phyloP scores from a whole-genome alignment of 2,329 filamentous ascomycete species.

The Diaporthe nobilis region DNA sequence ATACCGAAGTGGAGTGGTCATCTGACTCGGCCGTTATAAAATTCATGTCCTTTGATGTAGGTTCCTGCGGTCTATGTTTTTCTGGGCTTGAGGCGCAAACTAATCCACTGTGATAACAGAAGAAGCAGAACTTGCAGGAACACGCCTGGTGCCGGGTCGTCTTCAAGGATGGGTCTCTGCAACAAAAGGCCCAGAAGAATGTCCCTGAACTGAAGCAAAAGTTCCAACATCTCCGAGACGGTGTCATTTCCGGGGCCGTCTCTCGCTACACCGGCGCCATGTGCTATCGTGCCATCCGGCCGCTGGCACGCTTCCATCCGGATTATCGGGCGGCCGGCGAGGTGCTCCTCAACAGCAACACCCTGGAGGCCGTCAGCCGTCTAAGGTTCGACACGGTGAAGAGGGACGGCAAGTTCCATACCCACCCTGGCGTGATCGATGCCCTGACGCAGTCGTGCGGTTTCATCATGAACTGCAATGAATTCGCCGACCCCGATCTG shows the following conservation, averaged over 20 bases:
- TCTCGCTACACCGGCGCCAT: conserved; percentile 81
- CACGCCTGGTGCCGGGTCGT: conserved; percentile 76
- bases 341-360: conserved; percentile 65
- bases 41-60: conserved; percentile 70
- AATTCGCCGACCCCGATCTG: conserved; percentile 63
- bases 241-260: conserved; percentile 74
- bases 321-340: conserved; percentile 71
- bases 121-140: conserved; percentile 72
- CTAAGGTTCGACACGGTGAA: conserved; percentile 58
- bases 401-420: conserved; percentile 60
- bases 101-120: background rate
- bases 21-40: conserved; percentile 73
- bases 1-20: conserved; percentile 70
- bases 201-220: background rate
- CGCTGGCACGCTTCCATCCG: conserved; percentile 68
- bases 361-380: conserved; percentile 57
- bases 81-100: background rate
- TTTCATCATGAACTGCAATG: conserved; percentile 73
- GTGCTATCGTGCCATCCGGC: conserved; percentile 78
- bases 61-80: background rate
- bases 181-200: background rate
- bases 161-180: conserved; percentile 18
- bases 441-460: conserved; percentile 71
- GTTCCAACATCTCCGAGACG: conserved; percentile 65
- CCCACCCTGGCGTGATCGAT: conserved; percentile 71